Evolutionary conservation across 2,329 filamentous ascomycete genomes (phyloP).

Genomic region (Fusarium circinatum): DNA sequence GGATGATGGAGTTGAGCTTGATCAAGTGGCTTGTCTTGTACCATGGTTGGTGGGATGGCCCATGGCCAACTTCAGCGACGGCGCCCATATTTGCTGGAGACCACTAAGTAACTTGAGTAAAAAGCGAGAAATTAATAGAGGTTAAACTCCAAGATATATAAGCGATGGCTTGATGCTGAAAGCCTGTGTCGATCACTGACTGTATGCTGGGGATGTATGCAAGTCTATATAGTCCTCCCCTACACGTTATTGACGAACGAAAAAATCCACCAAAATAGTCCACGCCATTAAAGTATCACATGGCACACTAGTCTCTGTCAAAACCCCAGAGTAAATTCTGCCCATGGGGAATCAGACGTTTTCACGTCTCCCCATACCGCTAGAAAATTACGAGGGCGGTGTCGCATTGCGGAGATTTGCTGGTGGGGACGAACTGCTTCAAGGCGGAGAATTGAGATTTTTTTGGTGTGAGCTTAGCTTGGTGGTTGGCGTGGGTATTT

Average conservation of each 20-base stretch:
- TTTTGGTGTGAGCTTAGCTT: background rate
- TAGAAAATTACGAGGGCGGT: background rate
- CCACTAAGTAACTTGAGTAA: no score
- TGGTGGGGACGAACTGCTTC: background rate
- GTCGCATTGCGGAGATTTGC: conserved; percentile 2
- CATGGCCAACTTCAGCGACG: background rate
- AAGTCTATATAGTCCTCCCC: background rate
- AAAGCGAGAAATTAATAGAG: no score
- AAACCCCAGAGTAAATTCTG: conserved; percentile 5
- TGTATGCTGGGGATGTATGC: accelerated
- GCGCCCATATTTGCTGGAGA: no score
- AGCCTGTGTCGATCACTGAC: background rate
- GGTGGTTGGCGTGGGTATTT: background rate
- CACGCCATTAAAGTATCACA: background rate
- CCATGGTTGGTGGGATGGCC: background rate
- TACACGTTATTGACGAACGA: background rate
- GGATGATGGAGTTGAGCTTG: conserved; percentile 8
- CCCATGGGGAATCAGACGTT: conserved; percentile 28
- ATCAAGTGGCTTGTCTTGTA: background rate
- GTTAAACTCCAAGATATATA: no score
- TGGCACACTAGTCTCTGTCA: background rate
- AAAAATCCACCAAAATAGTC: background rate
- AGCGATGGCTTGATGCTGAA: no score
- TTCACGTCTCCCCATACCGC: conserved; percentile 3
- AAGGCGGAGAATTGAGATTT: background rate